A percentile compares a stretch with the other conserved stretches of the same genome.
Evolutionary conservation across 306 rosid species (phyloP).

Genomic region (Cicer bijugum): DNA sequence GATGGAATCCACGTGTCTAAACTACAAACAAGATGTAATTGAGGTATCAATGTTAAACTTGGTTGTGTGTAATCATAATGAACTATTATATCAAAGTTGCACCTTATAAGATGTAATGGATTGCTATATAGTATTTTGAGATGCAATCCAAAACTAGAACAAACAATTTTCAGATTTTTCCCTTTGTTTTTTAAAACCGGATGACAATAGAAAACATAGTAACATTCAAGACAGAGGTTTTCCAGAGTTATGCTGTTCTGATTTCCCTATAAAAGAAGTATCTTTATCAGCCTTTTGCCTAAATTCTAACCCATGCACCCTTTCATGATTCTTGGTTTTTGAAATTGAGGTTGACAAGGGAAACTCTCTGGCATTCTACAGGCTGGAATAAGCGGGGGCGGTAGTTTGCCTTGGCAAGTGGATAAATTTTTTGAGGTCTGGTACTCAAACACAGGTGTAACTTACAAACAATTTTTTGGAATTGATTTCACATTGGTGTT

Average conservation of each 20-base stretch:
- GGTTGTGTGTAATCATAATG: background rate
- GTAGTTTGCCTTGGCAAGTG: slow-evolving; percentile 71
- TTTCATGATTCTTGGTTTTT: slow-evolving; percentile 27
- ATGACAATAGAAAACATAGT: no score
- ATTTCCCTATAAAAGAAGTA: no score
- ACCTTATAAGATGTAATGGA: background rate
- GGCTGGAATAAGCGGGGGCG: slow-evolving; percentile 98
- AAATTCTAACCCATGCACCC: slow-evolving; percentile 9
- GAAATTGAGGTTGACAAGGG: slow-evolving; percentile 42
- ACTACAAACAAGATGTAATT: background rate
- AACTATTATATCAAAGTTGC: background rate
- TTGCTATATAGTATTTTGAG: no score
- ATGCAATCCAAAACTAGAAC: no score
- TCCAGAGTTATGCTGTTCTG: no score
- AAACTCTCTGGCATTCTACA: slow-evolving; percentile 56
- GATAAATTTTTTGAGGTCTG: slow-evolving; percentile 90
- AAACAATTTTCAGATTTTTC: no score
- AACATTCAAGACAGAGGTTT: no score
- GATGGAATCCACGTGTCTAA: background rate
- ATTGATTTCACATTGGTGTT: slow-evolving; percentile 14
- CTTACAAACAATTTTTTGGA: background rate
- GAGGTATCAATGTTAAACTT: slow-evolving; percentile 14
- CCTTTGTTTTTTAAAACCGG: no score
- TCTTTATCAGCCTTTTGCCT: background rate
- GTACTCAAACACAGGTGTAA: slow-evolving; percentile 4